Evolutionary conservation across 129 eudicot species (phyloP).

Genomic region (Arctium minus): DNA sequence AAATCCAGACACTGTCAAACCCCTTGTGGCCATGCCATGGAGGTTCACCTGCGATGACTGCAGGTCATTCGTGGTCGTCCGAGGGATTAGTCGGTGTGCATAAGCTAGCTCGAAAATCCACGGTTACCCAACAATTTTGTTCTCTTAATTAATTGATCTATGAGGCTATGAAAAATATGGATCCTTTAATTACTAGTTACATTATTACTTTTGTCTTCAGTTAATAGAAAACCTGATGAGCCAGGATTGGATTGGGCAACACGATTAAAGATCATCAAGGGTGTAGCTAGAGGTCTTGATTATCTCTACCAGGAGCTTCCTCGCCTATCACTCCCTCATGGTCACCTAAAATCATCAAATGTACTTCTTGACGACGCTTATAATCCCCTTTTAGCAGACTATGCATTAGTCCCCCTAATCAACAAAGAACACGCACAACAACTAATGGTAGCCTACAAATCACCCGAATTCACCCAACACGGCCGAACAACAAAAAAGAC

Average conservation of each 20-base stretch:
- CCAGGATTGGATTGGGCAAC: conserved; percentile 59
- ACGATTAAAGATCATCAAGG: conserved; percentile 55
- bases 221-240: conserved; percentile 36
- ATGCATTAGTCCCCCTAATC: conserved; percentile 44
- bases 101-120: too few species aligned
- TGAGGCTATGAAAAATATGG: not conserved
- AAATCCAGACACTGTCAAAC: too few species aligned
- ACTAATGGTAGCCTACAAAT: conserved; percentile 58
- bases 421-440: conserved; percentile 52
- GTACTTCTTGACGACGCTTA: conserved; percentile 38
- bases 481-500: conserved; percentile 46
- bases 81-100: too few species aligned
- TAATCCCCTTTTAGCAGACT: conserved; percentile 53
- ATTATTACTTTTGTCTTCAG: conserved; percentile 17
- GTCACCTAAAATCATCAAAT: conserved; percentile 73
- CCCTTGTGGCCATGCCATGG: too few species aligned
- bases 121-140: too few species aligned
- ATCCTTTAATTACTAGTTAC: not conserved
- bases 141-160: not conserved
- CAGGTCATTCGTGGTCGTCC: too few species aligned
- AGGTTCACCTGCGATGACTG: too few species aligned
- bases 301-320: conserved; percentile 57
- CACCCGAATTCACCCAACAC: conserved; percentile 52
- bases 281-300: conserved; percentile 58
- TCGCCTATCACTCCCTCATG: conserved; percentile 53